These are phyloP conservation scores for Colletotrichum viniferum DNA, from an alignment of 2,329 filamentous ascomycete species.

Conservation along the genomic window DNA sequence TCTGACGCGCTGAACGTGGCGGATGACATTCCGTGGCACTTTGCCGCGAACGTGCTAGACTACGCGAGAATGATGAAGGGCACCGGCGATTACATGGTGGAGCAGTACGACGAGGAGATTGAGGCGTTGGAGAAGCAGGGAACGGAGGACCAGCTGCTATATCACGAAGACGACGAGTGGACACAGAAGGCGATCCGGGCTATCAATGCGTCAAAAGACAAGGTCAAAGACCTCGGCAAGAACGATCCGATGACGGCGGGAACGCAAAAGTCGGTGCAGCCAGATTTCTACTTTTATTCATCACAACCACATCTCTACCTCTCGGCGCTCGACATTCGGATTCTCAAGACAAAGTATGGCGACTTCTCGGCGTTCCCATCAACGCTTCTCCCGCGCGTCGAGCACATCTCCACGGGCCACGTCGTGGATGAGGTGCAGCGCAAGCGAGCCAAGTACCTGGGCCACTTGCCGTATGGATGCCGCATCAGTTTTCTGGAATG, in stretches of 20 bases:
- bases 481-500: conserved; percentile 91
- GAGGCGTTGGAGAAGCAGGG: conserved; percentile 76
- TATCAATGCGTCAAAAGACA: conserved; percentile 78
- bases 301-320: conserved; percentile 87
- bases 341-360: conserved; percentile 87
- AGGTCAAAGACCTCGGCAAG: conserved; percentile 54
- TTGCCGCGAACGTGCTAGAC: conserved; percentile 90
- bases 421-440: conserved; percentile 85
- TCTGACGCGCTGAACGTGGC: conserved; percentile 70
- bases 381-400: conserved; percentile 83
- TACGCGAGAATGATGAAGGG: conserved; percentile 97
- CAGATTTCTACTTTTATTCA: conserved; percentile 85
- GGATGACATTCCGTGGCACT: conserved; percentile 91
- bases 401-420: conserved; percentile 87
- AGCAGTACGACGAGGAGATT: conserved; percentile 82
- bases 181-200: conserved; percentile 80
- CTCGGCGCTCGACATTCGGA: conserved; percentile 88
- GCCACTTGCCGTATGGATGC: conserved; percentile 87
- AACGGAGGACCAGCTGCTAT: conserved; percentile 88
- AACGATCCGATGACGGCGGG: conserved; percentile 24
- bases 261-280: conserved; percentile 27
- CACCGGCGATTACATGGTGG: conserved; percentile 83
- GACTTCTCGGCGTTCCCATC: conserved; percentile 83
- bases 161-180: conserved; percentile 93
- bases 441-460: conserved; percentile 84